phyloP scores from a whole-genome alignment of 2,329 filamentous ascomycete genomes.

The Bimuria novae-zelandiae region DNA sequence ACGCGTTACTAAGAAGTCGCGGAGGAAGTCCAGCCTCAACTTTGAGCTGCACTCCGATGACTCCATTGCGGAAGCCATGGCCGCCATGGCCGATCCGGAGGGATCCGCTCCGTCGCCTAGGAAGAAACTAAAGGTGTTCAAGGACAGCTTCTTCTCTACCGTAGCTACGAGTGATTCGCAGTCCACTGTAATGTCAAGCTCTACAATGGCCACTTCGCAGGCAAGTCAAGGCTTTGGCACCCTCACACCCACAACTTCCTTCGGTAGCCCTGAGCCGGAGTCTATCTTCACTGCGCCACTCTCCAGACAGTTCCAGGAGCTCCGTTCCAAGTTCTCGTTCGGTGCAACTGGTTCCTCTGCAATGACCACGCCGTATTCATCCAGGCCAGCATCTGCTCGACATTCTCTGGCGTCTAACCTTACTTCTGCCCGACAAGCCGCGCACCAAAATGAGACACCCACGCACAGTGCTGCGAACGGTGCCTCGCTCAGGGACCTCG shows the following conservation, averaged over 20 bases:
- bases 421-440: neutral
- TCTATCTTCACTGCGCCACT: conserved; percentile 31
- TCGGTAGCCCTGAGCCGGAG: conserved; percentile 33
- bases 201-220: conserved; percentile 31
- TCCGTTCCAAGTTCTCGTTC: conserved; percentile 40
- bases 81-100: conserved; percentile 40
- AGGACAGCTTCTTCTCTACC: conserved; percentile 26
- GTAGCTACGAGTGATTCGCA: conserved; percentile 32
- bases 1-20: conserved; percentile 38
- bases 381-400: neutral
- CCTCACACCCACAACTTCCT: conserved; percentile 40
- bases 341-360: conserved; percentile 14
- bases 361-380: neutral
- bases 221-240: conserved; percentile 23
- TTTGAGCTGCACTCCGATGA: conserved; percentile 56
- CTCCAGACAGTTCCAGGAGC: conserved; percentile 32
- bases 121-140: conserved; percentile 42
- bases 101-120: conserved; percentile 33
- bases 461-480: conserved; percentile 10
- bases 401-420: neutral
- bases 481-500: conserved; percentile 4
- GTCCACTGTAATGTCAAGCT: conserved; percentile 31
- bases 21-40: conserved; percentile 41
- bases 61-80: conserved; percentile 51
- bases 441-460: neutral